Percentiles rank a stretch among this genome's conserved stretches.
Evolutionary conservation across 2,329 filamentous ascomycete genomes (phyloP).

Genomic region (Botrytis medusae): DNA sequence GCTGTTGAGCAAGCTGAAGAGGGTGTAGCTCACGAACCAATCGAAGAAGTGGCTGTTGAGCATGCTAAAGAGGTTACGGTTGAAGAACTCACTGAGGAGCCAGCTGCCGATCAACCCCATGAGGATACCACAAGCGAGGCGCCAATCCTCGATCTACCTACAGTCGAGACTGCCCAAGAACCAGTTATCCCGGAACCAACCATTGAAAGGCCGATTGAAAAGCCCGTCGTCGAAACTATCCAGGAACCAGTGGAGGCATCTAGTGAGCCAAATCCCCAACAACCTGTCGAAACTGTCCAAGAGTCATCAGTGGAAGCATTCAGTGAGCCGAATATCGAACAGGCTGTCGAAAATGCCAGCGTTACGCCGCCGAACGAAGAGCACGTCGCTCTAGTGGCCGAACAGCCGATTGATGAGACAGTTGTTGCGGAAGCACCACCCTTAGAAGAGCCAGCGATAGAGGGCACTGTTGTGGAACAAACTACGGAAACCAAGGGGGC

Average conservation of each 20-base stretch:
- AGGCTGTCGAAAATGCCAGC: background rate
- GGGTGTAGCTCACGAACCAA: background rate
- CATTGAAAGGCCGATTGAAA: background rate
- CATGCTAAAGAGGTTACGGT: background rate
- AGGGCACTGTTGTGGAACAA: background rate
- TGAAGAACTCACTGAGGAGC: background rate
- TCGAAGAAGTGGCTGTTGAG: too few species aligned
- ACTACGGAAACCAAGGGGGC: background rate
- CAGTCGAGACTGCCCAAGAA: background rate
- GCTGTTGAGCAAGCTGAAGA: conserved; percentile 2
- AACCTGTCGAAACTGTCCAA: background rate
- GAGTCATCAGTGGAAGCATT: background rate
- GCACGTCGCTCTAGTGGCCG: background rate
- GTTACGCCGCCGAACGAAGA: background rate
- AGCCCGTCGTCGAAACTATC: background rate
- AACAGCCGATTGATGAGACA: conserved; percentile 1
- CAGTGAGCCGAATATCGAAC: background rate
- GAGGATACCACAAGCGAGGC: background rate
- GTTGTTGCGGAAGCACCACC: background rate
- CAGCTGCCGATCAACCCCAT: background rate
- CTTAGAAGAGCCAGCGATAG: background rate
- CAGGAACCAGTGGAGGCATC: background rate
- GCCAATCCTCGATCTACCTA: background rate
- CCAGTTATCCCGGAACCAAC: background rate
- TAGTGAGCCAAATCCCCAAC: background rate